Base-by-base conservation (phyloP, 495 filamentous ascomycete species). In the Trichoderma parareesei region DNA sequence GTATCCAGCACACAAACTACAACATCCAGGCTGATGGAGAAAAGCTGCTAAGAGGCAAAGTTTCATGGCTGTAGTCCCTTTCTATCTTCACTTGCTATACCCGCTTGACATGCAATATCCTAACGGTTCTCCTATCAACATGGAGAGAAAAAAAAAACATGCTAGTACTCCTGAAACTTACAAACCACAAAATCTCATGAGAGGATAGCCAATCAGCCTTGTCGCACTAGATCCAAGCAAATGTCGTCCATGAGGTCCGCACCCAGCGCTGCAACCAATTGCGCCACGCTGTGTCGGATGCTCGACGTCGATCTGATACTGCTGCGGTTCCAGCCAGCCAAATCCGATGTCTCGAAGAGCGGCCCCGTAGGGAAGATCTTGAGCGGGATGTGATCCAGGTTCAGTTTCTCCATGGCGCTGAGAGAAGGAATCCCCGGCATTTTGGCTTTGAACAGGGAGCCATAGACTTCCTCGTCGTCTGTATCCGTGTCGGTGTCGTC, bases 371-470 rank as follows among this genome's bases (percentile, higher is more conserved):
- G 64, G 67, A 70, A 67, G 46, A 76, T 66, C 9, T 72, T 71
- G 53, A 80, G 69, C 14, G 72, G 69, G 27, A 86, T 70, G 27
- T 80, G 73, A 64, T 87, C 88, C 60, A 96, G 78, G 66, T 90
- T 81, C 49, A 91, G 69, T 53, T 76, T 65, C n/a, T 69, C 69
- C 43, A 97, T 76, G 67, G 95, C 78, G 0, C 81, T 77, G 13
- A 82, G 69, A 2, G 90, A 85, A 67, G 93, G 77, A 38, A 89
- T 80, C 3, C 93, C 93, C 0, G 93, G 93, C 85, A 95, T 92
- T 62, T 82, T 76, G 46, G 88, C 78, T 20, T 77, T 70, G 62
- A 94, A 89, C 33, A 94, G 81, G 4, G 89, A 88, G 20, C 67
- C 66, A 11, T 65, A 67, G 41, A 69, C 62, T 35, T 60, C 38